A percentile compares a stretch with the other conserved stretches of the same genome.
phyloP scores from a whole-genome alignment of 768 basidiomycete genomes.

The Clathrus columnatus region DNA sequence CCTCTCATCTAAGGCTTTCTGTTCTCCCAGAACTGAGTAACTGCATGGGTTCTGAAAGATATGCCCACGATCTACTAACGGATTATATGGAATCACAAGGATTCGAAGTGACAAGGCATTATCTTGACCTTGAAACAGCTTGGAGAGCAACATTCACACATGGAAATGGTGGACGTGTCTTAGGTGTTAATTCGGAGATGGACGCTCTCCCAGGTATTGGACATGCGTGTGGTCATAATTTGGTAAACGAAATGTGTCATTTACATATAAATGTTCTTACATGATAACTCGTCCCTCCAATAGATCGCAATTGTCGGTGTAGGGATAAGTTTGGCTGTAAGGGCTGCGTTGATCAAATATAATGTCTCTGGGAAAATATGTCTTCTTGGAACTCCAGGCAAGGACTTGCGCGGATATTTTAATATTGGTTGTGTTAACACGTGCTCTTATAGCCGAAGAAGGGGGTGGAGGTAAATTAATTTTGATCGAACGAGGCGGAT shows the following conservation, averaged over 20 bases:
- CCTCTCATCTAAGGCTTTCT: neutral
- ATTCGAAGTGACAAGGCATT: conserved; percentile 20
- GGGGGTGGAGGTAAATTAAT: conserved; percentile 68
- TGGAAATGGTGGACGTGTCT: conserved; percentile 14
- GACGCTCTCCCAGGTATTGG: conserved; percentile 43
- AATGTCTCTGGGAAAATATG: conserved; percentile 19
- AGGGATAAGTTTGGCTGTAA: conserved; percentile 20
- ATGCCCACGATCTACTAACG: conserved; percentile 21
- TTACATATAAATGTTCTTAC: too few species aligned
- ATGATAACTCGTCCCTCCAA: conserved; percentile 8
- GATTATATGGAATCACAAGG: conserved; percentile 19
- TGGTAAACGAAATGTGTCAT: too few species aligned
- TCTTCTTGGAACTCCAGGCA: conserved; percentile 25
- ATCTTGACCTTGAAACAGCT: conserved; percentile 20
- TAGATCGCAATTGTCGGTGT: conserved; percentile 23
- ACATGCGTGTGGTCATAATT: conserved; percentile 34
- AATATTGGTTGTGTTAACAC: conserved; percentile 12
- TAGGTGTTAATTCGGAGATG: conserved; percentile 24
- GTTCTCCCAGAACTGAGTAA: too few species aligned
- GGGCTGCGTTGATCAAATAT: conserved; percentile 18
- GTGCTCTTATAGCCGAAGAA: conserved; percentile 51
- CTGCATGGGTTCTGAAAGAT: conserved; percentile 10
- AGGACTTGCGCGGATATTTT: conserved; percentile 34
- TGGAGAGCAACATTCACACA: conserved; percentile 21
- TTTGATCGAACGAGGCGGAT: conserved; percentile 66